These are phyloP conservation scores for Kazachstania psychrophila DNA, from an alignment of 805 yeast species.

Conservation along the genomic window DNA sequence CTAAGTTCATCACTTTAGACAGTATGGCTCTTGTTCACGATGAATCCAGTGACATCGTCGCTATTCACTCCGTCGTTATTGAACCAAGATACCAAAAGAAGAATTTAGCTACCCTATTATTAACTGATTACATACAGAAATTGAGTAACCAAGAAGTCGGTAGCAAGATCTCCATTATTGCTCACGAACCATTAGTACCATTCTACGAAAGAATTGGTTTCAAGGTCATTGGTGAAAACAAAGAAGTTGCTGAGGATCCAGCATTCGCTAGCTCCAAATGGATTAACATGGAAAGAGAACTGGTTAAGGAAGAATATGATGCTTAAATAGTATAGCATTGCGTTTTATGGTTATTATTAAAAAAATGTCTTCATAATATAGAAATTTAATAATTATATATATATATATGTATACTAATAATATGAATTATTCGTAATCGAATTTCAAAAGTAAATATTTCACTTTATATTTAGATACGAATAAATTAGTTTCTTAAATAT, in stretches of 20 bases:
- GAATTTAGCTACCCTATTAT: slow-evolving; percentile 70
- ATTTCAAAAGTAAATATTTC: no score
- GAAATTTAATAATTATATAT: no score
- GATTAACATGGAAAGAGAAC: slow-evolving; percentile 32
- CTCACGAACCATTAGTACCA: slow-evolving; percentile 57
- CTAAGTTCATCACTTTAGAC: slow-evolving; percentile 22
- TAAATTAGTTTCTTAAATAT: no score
- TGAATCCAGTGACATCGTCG: slow-evolving; percentile 66
- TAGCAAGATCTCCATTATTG: slow-evolving; percentile 62
- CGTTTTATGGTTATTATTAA: no score
- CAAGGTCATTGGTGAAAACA: slow-evolving; percentile 50
- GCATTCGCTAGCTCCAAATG: slow-evolving; percentile 25
- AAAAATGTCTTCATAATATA: no score
- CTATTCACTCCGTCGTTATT: slow-evolving; percentile 74
- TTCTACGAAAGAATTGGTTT: slow-evolving; percentile 83
- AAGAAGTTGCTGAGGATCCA: slow-evolving; percentile 23
- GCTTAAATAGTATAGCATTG: slow-evolving; percentile 14
- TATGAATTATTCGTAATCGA: no score
- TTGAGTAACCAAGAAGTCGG: slow-evolving; percentile 82
- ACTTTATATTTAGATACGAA: no score
- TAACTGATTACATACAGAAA: slow-evolving; percentile 87
- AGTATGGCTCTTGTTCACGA: slow-evolving; percentile 38
- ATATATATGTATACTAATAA: no score
- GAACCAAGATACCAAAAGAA: slow-evolving; percentile 70
- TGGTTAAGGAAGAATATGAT: slow-evolving; percentile 30